Evolutionary conservation across 2,329 filamentous ascomycete genomes (phyloP), one percentile per base, ranked within the genome.

Genomic region (Cladosporium phlei): DNA sequence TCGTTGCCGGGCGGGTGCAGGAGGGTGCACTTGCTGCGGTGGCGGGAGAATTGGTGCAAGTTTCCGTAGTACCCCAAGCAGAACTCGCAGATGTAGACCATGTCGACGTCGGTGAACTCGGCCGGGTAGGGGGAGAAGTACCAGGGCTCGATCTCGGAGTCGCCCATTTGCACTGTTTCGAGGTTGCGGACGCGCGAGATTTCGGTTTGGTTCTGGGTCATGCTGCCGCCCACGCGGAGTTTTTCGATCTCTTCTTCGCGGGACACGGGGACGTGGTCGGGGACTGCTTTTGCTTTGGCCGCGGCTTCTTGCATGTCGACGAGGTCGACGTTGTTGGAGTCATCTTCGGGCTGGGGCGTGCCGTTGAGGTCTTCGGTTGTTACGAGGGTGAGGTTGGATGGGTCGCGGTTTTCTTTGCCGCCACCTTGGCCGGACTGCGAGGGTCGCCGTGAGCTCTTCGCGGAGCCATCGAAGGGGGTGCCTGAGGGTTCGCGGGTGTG

Each of bases 121-220:
- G 94, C 86, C 0, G 93, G 93, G 60, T 98, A 98, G 0, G 93
- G 93, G 4, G 89, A 95, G 71, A 98, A 98, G 67, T 98, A 98
- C 93, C 93, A 98, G 0, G 93, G 93, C 64, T 95, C 94, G 33
- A 98, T 80, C 59, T 96, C 88, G 63, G 83, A 85, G 57, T 84
- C 82, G 34, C 93, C 94, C 75, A 98, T 97, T 64, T 97, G 91
- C 3, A 98, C 84, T 56, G 86, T 90, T 46, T 87, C 88, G 55
- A 98, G 82, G 63, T 98, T 98, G 60, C 93, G 85, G 46, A 98
- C 95, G 44, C 94, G 85, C 19, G 91, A 91, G 51, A 98, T 89
- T 63, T 98, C 94, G 10, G 91, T 89, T 48, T 95, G 93, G 55
- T 97, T 97, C 64, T 98, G 94, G 9, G 94, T 98, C 93, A 98